phyloP scores from a whole-genome alignment of 768 basidiomycete species.

The Hericium coralloides region DNA sequence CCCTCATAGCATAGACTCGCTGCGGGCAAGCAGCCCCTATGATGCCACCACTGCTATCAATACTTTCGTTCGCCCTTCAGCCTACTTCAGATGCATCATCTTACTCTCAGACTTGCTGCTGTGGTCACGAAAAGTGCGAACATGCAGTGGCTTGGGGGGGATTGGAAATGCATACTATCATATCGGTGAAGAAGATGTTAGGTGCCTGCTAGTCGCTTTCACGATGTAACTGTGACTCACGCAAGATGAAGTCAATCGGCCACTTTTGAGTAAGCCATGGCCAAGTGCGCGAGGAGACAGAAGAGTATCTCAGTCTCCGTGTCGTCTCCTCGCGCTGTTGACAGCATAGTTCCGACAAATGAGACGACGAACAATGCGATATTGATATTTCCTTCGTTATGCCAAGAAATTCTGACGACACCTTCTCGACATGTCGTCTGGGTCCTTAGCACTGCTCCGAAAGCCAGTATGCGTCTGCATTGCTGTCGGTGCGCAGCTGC shows the following conservation, averaged over 20 bases:
- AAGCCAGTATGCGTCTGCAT: slow-evolving; percentile 39
- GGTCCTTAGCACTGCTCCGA: slow-evolving; percentile 34
- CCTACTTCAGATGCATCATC: too few relatives aligned
- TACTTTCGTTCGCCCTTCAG: too few relatives aligned
- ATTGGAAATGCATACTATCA: slow-evolving; percentile 65
- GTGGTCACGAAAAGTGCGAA: too few relatives aligned
- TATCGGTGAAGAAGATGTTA: slow-evolving; percentile 36
- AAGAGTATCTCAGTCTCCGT: slow-evolving; percentile 77
- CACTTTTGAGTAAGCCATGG: slow-evolving; percentile 58
- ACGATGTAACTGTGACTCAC: slow-evolving; percentile 38
- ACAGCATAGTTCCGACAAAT: slow-evolving; percentile 67
- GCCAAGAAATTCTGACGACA: slow-evolving; percentile 52
- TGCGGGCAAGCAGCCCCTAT: too few relatives aligned
- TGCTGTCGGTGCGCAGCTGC: slow-evolving; percentile 53
- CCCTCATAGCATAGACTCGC: too few relatives aligned
- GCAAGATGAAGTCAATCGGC: slow-evolving; percentile 59
- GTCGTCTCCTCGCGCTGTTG: slow-evolving; percentile 70
- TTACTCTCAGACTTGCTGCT: too few relatives aligned
- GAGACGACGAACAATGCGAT: slow-evolving; percentile 68
- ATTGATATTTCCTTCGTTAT: slow-evolving; percentile 48
- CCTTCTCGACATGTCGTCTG: slow-evolving; percentile 35
- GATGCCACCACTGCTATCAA: too few relatives aligned
- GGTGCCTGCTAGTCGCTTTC: not conserved
- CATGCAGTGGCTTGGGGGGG: too few relatives aligned
- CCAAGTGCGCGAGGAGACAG: slow-evolving; percentile 63